Percentiles rank a stretch among this genome's conserved stretches.
Evolutionary conservation across 345 rosid genomes (phyloP).

Genomic region (Geranium brycei): DNA sequence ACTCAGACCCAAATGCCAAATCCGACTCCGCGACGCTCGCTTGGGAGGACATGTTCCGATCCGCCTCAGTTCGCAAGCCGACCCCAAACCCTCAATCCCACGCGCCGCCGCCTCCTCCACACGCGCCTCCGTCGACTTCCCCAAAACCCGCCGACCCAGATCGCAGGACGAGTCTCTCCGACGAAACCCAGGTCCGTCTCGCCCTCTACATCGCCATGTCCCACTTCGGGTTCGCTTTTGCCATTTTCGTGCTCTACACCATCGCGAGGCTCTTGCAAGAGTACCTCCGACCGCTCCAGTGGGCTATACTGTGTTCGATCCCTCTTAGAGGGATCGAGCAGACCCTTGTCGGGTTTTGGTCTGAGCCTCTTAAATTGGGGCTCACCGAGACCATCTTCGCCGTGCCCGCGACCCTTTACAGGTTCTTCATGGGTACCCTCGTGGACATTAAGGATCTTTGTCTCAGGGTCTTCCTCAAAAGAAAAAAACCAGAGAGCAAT

Average conservation of each 20-base stretch:
- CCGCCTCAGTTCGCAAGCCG: conserved; percentile 64
- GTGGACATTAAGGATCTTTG: conserved; percentile 58
- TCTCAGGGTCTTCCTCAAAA: conserved; percentile 41
- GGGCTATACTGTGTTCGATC: conserved; percentile 91
- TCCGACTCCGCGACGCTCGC: conserved; percentile 36
- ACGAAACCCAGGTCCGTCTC: conserved; percentile 71
- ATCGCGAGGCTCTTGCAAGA: conserved; percentile 65
- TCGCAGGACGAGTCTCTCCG: conserved; percentile 24
- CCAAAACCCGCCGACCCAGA: conserved; percentile 13
- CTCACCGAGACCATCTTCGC: conserved; percentile 89
- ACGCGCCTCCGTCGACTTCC: conserved; percentile 11
- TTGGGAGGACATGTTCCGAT: conserved; percentile 94
- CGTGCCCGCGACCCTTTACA: conserved; percentile 58
- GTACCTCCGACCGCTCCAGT: conserved; percentile 80
- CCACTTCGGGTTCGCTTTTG: conserved; percentile 78
- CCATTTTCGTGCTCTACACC: conserved; percentile 49
- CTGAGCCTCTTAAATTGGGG: conserved; percentile 60
- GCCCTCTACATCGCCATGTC: conserved; percentile 97
- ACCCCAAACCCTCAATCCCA: conserved; percentile 23
- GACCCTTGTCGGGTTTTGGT: conserved; percentile 81
- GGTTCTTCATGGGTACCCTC: conserved; percentile 58
- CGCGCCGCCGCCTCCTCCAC: conserved; percentile 18
- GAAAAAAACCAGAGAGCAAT: conserved; percentile 26
- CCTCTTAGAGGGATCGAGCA: conserved; percentile 81
- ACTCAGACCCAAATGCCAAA: conserved; percentile 40